These are phyloP conservation scores for Mycena sp. DNA, from an alignment of 1,284 basidiomycete species.

Conservation along the genomic window DNA sequence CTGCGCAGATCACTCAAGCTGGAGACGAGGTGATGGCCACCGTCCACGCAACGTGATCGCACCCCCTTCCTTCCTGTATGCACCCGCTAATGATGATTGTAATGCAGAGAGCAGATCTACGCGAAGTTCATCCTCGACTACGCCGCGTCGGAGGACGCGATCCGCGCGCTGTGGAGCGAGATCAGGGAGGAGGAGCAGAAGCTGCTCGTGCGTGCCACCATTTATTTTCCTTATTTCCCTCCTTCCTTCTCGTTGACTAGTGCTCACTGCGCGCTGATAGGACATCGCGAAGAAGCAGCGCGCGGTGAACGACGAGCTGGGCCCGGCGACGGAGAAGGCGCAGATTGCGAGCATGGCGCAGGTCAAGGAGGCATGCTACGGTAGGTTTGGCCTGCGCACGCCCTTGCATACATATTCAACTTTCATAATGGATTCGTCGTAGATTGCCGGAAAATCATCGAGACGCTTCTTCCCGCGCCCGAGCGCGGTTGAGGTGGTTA, in stretches of 20 bases:
- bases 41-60: conserved; percentile 1
- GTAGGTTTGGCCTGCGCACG: no score
- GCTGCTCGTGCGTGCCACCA: conserved; percentile 8
- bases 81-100: background rate
- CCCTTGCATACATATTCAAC: no score
- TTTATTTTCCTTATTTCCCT: background rate
- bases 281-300: conserved; percentile 12
- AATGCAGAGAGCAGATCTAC: conserved; percentile 24
- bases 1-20: conserved; percentile 7
- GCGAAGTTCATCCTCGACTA: conserved; percentile 31
- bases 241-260: background rate
- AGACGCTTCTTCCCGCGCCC: background rate
- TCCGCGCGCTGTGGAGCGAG: conserved; percentile 30
- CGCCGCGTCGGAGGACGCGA: conserved; percentile 28
- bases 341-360: conserved; percentile 19
- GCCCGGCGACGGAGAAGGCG: conserved; percentile 8
- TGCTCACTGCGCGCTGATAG: background rate
- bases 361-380: conserved; percentile 25
- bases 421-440: background rate
- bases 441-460: background rate
- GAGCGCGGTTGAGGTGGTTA: no score
- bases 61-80: background rate
- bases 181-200: conserved; percentile 24
- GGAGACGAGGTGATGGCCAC: conserved; percentile 8
- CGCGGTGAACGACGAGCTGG: background rate